Evolutionary conservation across 805 yeast genomes (phyloP).

Genomic region (Starmerella geochares): DNA sequence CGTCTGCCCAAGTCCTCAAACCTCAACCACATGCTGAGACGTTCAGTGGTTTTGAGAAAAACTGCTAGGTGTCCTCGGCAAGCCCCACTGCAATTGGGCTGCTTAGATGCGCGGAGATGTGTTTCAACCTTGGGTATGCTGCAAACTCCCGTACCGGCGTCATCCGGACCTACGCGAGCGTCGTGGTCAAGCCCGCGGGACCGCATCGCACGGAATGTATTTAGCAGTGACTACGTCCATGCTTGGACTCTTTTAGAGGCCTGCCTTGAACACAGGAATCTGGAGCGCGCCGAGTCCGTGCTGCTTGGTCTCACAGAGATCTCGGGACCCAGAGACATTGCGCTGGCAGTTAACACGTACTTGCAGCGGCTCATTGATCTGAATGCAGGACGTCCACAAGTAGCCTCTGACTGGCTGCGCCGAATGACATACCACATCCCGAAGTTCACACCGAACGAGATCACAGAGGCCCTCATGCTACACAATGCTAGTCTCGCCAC

Average conservation of each 20-base stretch:
- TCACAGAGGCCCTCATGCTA: constrained; percentile 51
- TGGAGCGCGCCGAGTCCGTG: constrained; percentile 59
- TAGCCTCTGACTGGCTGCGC: constrained; percentile 38
- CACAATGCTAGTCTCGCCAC: constrained; percentile 35
- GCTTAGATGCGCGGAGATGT: neutral
- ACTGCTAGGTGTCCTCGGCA: neutral
- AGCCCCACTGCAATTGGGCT: constrained; percentile 1
- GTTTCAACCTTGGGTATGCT: neutral
- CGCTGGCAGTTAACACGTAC: constrained; percentile 61
- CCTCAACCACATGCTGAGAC: constrained; percentile 1
- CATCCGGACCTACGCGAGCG: constrained; percentile 3
- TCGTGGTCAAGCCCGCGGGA: constrained; percentile 33
- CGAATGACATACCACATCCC: constrained; percentile 31
- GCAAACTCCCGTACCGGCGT: neutral
- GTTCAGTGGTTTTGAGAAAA: neutral
- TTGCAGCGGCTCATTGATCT: constrained; percentile 37
- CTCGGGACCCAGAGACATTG: constrained; percentile 39
- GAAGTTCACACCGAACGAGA: constrained; percentile 39
- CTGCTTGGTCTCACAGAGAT: constrained; percentile 51
- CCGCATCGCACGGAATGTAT: constrained; percentile 26
- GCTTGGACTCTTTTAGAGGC: constrained; percentile 74
- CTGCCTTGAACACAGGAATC: constrained; percentile 54
- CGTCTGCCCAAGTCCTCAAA: neutral
- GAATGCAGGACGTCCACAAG: constrained; percentile 35
- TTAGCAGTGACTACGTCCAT: constrained; percentile 50